Base-by-base conservation (phyloP, 2,329 filamentous ascomycete species). In the Diaporthe citrichinensis region DNA sequence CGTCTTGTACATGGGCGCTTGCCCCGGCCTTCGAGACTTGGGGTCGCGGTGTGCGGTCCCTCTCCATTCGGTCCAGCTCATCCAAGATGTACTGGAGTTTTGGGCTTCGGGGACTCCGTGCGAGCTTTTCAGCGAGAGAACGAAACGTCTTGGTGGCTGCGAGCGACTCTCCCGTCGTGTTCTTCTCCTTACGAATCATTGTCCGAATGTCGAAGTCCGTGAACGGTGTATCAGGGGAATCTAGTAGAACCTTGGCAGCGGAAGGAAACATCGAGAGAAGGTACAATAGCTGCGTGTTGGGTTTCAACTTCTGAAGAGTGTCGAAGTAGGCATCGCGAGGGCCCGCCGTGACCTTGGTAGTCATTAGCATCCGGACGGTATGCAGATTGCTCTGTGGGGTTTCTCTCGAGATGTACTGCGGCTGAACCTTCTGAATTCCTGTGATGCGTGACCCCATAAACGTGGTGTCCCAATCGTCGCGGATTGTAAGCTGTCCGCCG, bases 211-310 rank as follows among this genome's bases (percentile, higher is more conserved):
- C 41, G 7, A 15, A 15, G 7, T 72, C 55, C 2, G 17, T 5
- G 14, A 59, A 51, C 0, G 39, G 17, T 2, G 20, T 3, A 4
- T 59, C 15, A 5, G 36, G 39, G 0, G 9, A 1, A 14, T 72
- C 36, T 1, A 34, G 23, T 4, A 76, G 41, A 9, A 72, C 2
- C 4, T 5, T 53, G 1, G 75, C 72, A 5, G 72, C 72, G 5
- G 67, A 53, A 1, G 75, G 72, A 34, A 76, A 76, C 31, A 74
- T 44, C 0, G 75, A 74, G 7, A 68, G n/a, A 4, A 76, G 58
- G 20, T 74, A 76, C 7, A 76, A n/a, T 20, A 65, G 49, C 49
- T 76, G 49, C 1, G 39, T 61, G 3, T 59, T 39, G 7, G 49
- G 39, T 5, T 39, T 51, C 23, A 46, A 20, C 1, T 17, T 20